Conservation (phyloP, 2,329 filamentous ascomycete genomes). For the Arthrobotrys sinensis region DNA sequence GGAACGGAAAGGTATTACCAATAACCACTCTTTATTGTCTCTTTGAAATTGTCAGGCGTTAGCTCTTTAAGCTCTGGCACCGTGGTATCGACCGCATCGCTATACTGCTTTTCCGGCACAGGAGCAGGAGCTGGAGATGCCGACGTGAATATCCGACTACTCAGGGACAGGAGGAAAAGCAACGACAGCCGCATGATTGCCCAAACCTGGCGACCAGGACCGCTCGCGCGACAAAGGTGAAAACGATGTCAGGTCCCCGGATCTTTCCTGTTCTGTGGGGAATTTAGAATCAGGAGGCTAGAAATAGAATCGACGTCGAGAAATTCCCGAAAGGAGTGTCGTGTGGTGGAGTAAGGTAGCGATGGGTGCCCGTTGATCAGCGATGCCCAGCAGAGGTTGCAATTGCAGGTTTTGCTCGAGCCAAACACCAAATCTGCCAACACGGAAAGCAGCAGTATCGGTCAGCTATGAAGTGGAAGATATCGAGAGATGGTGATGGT, state of each 20-base stretch:
- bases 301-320: constrained; percentile 15
- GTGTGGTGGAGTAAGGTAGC: constrained; percentile 19
- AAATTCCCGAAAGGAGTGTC: constrained; percentile 24
- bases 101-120: constrained; percentile 28
- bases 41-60: constrained; percentile 65
- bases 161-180: constrained; percentile 51
- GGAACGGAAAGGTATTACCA: constrained; percentile 67
- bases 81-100: constrained; percentile 5
- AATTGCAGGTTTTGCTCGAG: constrained; percentile 7
- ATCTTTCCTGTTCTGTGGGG: neutral
- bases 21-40: constrained; percentile 71
- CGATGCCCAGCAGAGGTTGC: constrained; percentile 18
- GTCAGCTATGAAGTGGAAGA: constrained; percentile 9
- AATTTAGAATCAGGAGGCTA: neutral
- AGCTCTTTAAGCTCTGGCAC: constrained; percentile 53
- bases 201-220: constrained; percentile 30
- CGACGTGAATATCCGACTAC: constrained; percentile 37
- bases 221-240: constrained; percentile 36
- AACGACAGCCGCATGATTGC: constrained; percentile 57
- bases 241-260: neutral
- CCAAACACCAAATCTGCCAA: neutral
- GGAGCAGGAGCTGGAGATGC: constrained; percentile 41
- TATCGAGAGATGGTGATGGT: constrained; percentile 18
- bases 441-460: constrained; percentile 7
- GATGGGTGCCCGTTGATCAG: constrained; percentile 14